Evolutionary conservation across 2,329 filamentous ascomycete genomes (phyloP), one percentile per base, ranked within the genome.

Genomic region (Colletotrichum sp.): DNA sequence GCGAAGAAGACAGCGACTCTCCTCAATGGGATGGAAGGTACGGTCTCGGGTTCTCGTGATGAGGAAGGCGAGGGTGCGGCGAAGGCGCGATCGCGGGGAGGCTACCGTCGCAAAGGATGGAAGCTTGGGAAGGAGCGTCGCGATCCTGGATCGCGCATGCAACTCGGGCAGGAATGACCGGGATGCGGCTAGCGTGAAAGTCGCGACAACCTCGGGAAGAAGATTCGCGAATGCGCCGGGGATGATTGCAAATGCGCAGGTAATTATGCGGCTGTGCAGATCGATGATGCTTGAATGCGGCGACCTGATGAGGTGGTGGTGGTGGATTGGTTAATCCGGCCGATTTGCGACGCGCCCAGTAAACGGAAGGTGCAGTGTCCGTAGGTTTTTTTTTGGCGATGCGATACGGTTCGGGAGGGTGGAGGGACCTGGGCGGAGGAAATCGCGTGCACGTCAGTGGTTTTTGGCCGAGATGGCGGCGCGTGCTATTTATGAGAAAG

Each of bases 401-500:
- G 67, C 66, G 52, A 60, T 65, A 26, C 36, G 70, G 70, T 69
- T 61, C 71, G 74, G 74, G 61, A 36, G 63, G 72, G 72, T 75
- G 79, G 82, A 83, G 82, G 82, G 77, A 78, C 77, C 84, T 84
- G 82, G 64, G 73, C 81, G 83, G 85, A 81, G 83, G 83, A 86
- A 86, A 86, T 84, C 85, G 85, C 85, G 85, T 86, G 84, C 85
- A 86, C 84, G 84, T 86, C 85, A 85, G 84, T 86, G 79, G 82
- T 82, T 81, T 85, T 84, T 84, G 81, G 79, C 83, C 82, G 70
- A 84, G 84, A 83, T 81, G 85, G 85, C 85, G 84, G 85, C 84
- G 85, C 84, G 82, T 85, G 83, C 83, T 86, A 87, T 86, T 86
- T 86, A 86, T 87, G 85, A 86, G 84, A 82, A 78, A 72, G 84